phyloP scores from a whole-genome alignment of 148 eudicot genomes.

The Fallopia convolvulus region DNA sequence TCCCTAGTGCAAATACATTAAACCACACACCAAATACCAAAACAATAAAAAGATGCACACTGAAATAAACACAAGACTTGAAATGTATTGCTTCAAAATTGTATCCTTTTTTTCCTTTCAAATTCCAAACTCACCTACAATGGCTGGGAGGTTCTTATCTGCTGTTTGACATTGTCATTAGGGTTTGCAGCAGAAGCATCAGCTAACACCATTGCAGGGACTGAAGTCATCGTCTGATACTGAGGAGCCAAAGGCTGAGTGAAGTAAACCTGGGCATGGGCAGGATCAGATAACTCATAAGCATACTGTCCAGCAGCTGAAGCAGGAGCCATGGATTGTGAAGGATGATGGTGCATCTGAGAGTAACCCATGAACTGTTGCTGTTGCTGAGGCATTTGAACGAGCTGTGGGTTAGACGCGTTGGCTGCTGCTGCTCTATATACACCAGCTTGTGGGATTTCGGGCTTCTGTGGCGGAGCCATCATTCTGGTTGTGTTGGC shows the following conservation, averaged over 20 bases:
- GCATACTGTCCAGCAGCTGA: constrained; percentile 39
- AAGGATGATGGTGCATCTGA: constrained; percentile 64
- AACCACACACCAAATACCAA: constrained; percentile 5
- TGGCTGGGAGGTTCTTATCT: not conserved
- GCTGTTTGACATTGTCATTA: constrained; percentile 37
- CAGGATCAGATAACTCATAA: constrained; percentile 62
- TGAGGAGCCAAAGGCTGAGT: constrained; percentile 63
- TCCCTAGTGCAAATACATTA: constrained; percentile 7
- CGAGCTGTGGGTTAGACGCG: constrained; percentile 28
- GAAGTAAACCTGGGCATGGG: constrained; percentile 53
- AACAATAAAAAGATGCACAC: constrained; percentile 8
- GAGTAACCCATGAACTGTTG: constrained; percentile 53
- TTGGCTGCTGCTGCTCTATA: constrained; percentile 43
- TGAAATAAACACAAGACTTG: not conserved
- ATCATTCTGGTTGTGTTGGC: constrained; percentile 25
- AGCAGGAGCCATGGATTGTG: constrained; percentile 51
- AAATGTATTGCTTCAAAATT: constrained; percentile 6
- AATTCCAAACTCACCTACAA: constrained; percentile 9
- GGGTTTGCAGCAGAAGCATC: constrained; percentile 54
- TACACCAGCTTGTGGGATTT: constrained; percentile 32
- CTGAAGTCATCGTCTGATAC: constrained; percentile 48
- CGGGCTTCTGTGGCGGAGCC: constrained; percentile 41
- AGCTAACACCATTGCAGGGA: constrained; percentile 26
- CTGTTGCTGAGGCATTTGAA: constrained; percentile 31
- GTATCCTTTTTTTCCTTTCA: not conserved